These are phyloP conservation scores for Xylaria venustula DNA, from an alignment of 495 filamentous ascomycete genomes.

Conservation along the genomic window DNA sequence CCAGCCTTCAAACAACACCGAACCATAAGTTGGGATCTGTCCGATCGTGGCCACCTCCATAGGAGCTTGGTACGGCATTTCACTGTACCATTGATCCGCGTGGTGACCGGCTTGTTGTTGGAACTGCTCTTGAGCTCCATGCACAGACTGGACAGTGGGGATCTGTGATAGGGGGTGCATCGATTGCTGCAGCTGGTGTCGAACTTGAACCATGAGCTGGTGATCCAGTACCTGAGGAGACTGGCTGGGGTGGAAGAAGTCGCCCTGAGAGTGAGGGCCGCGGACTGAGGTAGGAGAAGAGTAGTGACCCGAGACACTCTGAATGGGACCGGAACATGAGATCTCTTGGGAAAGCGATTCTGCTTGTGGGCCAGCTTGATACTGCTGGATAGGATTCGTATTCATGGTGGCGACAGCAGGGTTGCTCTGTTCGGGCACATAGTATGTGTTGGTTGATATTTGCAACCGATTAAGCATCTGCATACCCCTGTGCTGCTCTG, in stretches of 20 bases:
- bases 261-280: constrained; percentile 44
- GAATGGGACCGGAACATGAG: constrained; percentile 41
- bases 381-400: constrained; percentile 42
- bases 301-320: constrained; percentile 52
- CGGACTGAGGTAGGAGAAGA: constrained; percentile 44
- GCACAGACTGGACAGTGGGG: constrained; percentile 5
- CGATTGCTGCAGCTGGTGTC: constrained; percentile 26
- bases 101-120: constrained; percentile 29
- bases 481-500: constrained; percentile 31
- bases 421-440: constrained; percentile 51
- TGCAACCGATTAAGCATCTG: constrained; percentile 40
- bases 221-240: constrained; percentile 39
- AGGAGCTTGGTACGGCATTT: constrained; percentile 41
- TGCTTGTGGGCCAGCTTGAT: constrained; percentile 43
- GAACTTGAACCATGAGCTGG: constrained; percentile 29
- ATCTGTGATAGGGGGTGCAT: constrained; percentile 14
- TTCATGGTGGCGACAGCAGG: constrained; percentile 54
- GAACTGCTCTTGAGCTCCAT: constrained; percentile 31
- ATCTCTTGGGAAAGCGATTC: constrained; percentile 44
- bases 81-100: constrained; percentile 41
- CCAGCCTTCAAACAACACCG: constrained; percentile 39
- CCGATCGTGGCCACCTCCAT: constrained; percentile 43
- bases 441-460: constrained; percentile 45
- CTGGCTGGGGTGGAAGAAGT: constrained; percentile 43
- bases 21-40: constrained; percentile 32